phyloP scores from a whole-genome alignment of 768 basidiomycete species.

The Aureoboletus auriporus region DNA sequence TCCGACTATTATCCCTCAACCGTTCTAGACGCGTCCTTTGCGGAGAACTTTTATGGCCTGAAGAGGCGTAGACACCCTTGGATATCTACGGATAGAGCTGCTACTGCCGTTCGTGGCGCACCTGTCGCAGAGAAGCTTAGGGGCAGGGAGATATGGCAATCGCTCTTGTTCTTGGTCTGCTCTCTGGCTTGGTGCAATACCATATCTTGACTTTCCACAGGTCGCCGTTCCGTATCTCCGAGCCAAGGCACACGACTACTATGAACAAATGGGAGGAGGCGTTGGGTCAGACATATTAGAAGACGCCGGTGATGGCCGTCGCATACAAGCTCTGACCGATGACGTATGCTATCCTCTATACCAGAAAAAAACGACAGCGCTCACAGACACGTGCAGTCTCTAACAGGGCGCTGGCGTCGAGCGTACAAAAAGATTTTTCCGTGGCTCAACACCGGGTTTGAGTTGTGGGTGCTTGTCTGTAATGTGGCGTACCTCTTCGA shows the following conservation, averaged over 20 bases:
- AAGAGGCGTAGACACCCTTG: slow-evolving; percentile 72
- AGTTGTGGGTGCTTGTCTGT: slow-evolving; percentile 77
- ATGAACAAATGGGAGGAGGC: slow-evolving; percentile 85
- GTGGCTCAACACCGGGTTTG: slow-evolving; percentile 71
- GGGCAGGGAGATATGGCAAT: slow-evolving; percentile 64
- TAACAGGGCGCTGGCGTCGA: slow-evolving; percentile 50
- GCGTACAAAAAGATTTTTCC: slow-evolving; percentile 78
- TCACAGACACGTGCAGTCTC: slow-evolving; percentile 35
- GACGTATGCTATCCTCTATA: slow-evolving; percentile 37
- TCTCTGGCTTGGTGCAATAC: not conserved
- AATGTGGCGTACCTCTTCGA: slow-evolving; percentile 92
- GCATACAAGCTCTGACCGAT: slow-evolving; percentile 45
- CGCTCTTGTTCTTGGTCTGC: slow-evolving; percentile 76
- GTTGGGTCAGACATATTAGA: slow-evolving; percentile 61
- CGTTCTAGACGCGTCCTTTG: slow-evolving; percentile 78
- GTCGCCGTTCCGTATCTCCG: slow-evolving; percentile 86
- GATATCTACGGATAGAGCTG: slow-evolving; percentile 64
- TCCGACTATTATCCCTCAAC: not conserved
- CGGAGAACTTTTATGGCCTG: slow-evolving; percentile 95
- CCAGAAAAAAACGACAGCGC: not conserved
- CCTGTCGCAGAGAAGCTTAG: slow-evolving; percentile 65
- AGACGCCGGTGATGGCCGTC: slow-evolving; percentile 44
- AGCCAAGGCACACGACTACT: slow-evolving; percentile 87
- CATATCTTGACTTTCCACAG: slow-evolving; percentile 26
- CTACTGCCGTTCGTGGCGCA: slow-evolving; percentile 62